Evolutionary conservation across 2,329 filamentous ascomycete genomes (phyloP).

Genomic region (Alternaria burnsii): DNA sequence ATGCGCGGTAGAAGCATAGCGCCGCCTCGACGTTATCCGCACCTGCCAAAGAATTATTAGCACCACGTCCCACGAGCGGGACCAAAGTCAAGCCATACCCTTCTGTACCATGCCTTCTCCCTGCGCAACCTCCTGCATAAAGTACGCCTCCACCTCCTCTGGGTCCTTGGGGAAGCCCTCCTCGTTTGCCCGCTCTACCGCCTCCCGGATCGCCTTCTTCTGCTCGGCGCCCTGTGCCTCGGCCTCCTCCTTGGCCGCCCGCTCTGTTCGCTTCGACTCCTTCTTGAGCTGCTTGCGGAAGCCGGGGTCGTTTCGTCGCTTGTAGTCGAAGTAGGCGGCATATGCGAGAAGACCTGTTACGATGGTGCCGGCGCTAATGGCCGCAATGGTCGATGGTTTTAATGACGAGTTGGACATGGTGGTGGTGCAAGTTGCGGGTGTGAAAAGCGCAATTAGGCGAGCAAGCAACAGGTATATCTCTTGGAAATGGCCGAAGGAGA

Average conservation of each 20-base stretch:
- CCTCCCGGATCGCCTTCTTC: conserved; percentile 75
- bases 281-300: conserved; percentile 73
- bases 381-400: conserved; percentile 60
- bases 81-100: conserved; percentile 62
- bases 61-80: background rate
- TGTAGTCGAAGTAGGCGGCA: conserved; percentile 73
- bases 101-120: conserved; percentile 86
- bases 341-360: conserved; percentile 69
- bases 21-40: conserved; percentile 81
- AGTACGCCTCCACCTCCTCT: conserved; percentile 94
- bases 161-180: conserved; percentile 91
- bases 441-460: conserved; percentile 6
- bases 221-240: conserved; percentile 71
- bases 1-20: conserved; percentile 94
- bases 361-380: conserved; percentile 66
- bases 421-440: conserved; percentile 11
- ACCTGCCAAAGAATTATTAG: conserved; percentile 57
- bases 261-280: conserved; percentile 76
- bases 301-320: conserved; percentile 68
- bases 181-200: conserved; percentile 82
- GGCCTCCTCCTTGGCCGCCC: conserved; percentile 75
- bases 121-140: conserved; percentile 92
- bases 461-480: conserved; percentile 6
- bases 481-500: conserved; percentile 17
- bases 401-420: conserved; percentile 35